Conservation (phyloP, 139 green algal species). For the Astrephomene gubernaculifera region DNA sequence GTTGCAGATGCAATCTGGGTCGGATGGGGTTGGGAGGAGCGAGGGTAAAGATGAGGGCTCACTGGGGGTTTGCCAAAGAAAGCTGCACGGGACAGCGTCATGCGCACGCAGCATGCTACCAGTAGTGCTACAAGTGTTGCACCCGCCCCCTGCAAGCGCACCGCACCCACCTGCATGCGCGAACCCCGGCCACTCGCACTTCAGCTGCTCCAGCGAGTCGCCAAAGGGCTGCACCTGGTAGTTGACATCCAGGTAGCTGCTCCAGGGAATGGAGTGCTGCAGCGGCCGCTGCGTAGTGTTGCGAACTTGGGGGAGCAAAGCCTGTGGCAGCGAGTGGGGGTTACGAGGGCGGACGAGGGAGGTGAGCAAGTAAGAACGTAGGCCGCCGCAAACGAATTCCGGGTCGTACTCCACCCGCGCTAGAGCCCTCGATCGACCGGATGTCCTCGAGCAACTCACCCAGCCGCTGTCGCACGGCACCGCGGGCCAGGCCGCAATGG, state of each 20-base stretch:
- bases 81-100: not conserved
- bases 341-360: not conserved
- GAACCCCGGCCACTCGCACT: constrained; percentile 35
- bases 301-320: too few relatives aligned
- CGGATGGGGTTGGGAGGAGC: too few relatives aligned
- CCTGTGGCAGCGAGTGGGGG: not conserved
- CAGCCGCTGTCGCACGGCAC: constrained; percentile 21
- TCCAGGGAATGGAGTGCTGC: constrained; percentile 13
- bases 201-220: not conserved
- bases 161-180: not conserved
- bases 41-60: too few relatives aligned
- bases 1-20: constrained; percentile 9
- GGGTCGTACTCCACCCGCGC: not conserved
- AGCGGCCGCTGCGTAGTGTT: not conserved
- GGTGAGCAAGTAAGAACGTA: too few relatives aligned
- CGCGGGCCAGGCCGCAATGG: constrained; percentile 21
- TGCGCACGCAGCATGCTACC: not conserved
- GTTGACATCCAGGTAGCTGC: not conserved
- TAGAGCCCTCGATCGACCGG: not conserved
- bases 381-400: too few relatives aligned
- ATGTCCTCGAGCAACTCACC: not conserved
- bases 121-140: not conserved
- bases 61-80: too few relatives aligned
- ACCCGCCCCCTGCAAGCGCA: not conserved
- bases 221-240: constrained; percentile 30